Base-by-base conservation (phyloP, 768 basidiomycete genomes). In the Hygrocybe punicea region DNA sequence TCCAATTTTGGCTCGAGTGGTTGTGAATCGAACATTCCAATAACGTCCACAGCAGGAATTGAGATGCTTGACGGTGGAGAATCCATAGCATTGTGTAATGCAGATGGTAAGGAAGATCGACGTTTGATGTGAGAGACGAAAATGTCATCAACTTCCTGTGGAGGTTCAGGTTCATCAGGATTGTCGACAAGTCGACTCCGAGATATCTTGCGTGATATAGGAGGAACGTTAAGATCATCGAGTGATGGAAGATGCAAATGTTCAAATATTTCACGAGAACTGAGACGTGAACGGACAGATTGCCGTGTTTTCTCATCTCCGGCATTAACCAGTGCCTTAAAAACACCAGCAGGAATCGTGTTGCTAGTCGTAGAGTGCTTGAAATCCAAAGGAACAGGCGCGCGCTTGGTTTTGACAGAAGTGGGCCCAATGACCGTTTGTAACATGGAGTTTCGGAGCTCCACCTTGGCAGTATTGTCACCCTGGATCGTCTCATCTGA, bases 321-420 rank as follows among this genome's bases (percentile, higher is more conserved):
- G 42, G 65, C 69, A 51, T 73, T 80, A 24, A 80, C 84, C 50
- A 91, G 76, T 10, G 89, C 87, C 73, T 92, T 92, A 81, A 93
- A 93, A 55, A 93, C 65, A 2, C 89, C 89, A 34, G 91, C 91
- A 17, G 91, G 91, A 8, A 92, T 86, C 6, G 88, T 93, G 63
- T 89, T 91, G 34, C 76, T 83, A 8, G 78, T 77, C 21, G 46
- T 64, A 25, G 73, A 72, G 47, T 79, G 77, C 56, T 76, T 80
- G 75, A 91, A 93, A 68, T 92, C 89, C 49, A 83, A 67, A 13
- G 89, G 89, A 56, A 91, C 85, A 9, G 89, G 91, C 6, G 89
- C 83, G 44, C 87, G 86, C 67, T 83, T 87, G 35, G 77, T 66
- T 59, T 73, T 76, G 44, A 64, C 60, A 65, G 51, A 17, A 68